Evolutionary conservation across 768 basidiomycete species (phyloP).

Genomic region (Sistotremastrum niveocremeum): DNA sequence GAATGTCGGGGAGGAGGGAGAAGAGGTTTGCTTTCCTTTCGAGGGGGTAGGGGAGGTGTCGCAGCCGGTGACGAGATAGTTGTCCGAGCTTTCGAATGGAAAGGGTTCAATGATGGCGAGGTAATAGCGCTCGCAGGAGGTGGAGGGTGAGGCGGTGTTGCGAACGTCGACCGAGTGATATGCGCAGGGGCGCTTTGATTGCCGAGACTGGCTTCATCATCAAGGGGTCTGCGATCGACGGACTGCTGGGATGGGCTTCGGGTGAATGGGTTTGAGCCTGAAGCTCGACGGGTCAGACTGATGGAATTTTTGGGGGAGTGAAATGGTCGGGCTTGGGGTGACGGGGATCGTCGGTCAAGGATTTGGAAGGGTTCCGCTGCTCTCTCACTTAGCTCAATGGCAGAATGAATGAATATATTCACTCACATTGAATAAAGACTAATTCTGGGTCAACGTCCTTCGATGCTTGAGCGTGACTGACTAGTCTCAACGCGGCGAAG

Average conservation of each 20-base stretch:
- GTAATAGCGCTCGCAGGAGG: constrained; percentile 1
- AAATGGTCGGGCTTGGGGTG: neutral
- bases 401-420: neutral
- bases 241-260: constrained; percentile 1
- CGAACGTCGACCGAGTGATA: constrained; percentile 1
- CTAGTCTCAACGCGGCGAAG: constrained; percentile 59
- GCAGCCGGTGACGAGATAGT: constrained; percentile 8
- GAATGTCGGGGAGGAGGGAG: constrained; percentile 27
- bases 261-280: constrained; percentile 3
- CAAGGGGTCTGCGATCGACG: constrained; percentile 1
- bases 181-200: neutral
- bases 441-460: constrained; percentile 49
- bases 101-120: neutral
- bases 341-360: constrained; percentile 10
- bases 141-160: neutral
- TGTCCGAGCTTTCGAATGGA: constrained; percentile 7
- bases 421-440: constrained; percentile 65
- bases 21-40: constrained; percentile 27
- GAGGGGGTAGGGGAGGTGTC: constrained; percentile 37
- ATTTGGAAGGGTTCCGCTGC: constrained; percentile 8
- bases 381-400: constrained; percentile 2
- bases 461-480: constrained; percentile 44
- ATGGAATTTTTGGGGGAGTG: too few species aligned
- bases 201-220: neutral
- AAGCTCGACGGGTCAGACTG: neutral